Percentiles rank a stretch among this genome's conserved stretches.
Conservation (phyloP, 2,329 filamentous ascomycete species). For the Talaromyces sp. region DNA sequence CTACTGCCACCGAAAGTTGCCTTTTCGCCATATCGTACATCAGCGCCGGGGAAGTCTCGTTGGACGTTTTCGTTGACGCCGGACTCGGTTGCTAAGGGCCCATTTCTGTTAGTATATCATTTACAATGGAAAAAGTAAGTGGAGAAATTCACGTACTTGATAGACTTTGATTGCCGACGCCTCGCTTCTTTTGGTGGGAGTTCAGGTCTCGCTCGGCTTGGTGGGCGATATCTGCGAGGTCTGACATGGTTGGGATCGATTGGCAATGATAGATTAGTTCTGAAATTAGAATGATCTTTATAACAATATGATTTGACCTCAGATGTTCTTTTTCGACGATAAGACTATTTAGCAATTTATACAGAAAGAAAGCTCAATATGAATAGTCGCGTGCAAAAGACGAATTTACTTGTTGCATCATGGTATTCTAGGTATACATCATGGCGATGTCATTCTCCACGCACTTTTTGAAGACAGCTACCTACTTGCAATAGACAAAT, state of each 20-base stretch:
- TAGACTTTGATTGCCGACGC: conserved; percentile 34
- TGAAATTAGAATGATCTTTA: no score
- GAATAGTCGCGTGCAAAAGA: not conserved
- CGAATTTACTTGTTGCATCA: conserved; percentile 24
- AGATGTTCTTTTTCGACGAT: no score
- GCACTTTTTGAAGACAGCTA: not conserved
- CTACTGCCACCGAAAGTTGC: conserved; percentile 33
- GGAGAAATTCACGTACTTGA: conserved; percentile 29
- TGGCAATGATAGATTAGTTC: no score
- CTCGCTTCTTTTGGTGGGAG: conserved; percentile 36
- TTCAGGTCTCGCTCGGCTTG: conserved; percentile 39
- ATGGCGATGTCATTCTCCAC: conserved; percentile 28
- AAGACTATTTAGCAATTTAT: not conserved
- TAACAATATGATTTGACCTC: no score
- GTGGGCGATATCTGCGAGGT: conserved; percentile 20
- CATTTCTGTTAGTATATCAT: not conserved
- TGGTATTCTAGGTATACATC: conserved; percentile 23
- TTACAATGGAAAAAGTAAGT: not conserved
- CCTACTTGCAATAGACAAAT: not conserved
- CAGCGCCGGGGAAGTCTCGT: conserved; percentile 32
- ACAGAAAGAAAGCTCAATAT: not conserved
- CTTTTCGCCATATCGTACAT: conserved; percentile 35
- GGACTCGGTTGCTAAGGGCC: conserved; percentile 34
- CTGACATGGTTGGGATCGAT: not conserved
- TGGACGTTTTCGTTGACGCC: conserved; percentile 38